Evolutionary conservation across 2,329 filamentous ascomycete genomes (phyloP), one percentile per base, ranked within the genome.

Genomic region (Aciculosporium take): DNA sequence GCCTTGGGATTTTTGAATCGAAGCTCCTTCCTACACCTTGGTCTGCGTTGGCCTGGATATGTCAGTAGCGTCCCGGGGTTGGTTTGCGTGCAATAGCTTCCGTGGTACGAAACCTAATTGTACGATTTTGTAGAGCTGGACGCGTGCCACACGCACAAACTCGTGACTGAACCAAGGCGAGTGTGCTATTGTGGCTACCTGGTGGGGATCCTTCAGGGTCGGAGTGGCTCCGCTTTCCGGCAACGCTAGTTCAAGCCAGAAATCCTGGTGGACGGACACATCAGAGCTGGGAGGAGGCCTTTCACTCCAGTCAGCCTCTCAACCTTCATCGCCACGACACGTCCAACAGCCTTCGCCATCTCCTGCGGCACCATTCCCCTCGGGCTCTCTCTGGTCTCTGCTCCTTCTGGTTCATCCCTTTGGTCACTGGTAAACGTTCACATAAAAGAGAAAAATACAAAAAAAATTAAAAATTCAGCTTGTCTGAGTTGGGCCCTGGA

Each of bases 401-500:
- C 53, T 53, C 56, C 58, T 58, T 46, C 58, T 64, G 61, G 62
- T 63, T 58, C 47, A 58, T 49, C 53, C 56, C 56, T 53, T 56
- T 62, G 61, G 61, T 63, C 53, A 56, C 58, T 53, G 60, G 60
- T 63, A 49, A 52, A 56, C 49, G 52, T 53, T 45, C 27, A 27
- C 27, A 31, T 7, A 36, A 33, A 30, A 36, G n/a, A n/a, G n/a
- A n/a, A n/a, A n/a, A n/a, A n/a, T n/a, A n/a, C n/a, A n/a, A n/a
- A n/a, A n/a, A n/a, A n/a, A n/a, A n/a, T n/a, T n/a, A 25, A 45
- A 45, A 56, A 52, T 56, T 48, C 47, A 52, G 51, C 51, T 17
- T 54, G 50, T 55, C 52, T 56, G 53, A 54, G 59, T 53, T 52
- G 64, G 63, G 60, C 56, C 62, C 56, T 63, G 64, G 56, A 53